These are phyloP conservation scores for Vinca minor DNA, from an alignment of 257 asterid species.

Conservation along the genomic window DNA sequence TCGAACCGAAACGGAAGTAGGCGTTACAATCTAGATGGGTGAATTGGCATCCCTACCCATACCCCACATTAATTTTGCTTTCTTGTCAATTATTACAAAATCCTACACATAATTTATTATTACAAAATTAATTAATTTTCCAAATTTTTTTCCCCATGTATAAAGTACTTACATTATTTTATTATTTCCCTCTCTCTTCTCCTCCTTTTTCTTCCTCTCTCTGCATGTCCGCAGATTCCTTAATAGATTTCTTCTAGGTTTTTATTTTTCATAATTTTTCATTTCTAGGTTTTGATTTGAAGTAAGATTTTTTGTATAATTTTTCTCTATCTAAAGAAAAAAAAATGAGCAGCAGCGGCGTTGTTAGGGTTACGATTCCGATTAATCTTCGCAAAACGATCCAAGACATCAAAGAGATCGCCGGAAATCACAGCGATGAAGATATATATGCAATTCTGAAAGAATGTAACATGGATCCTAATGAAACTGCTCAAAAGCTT, in stretches of 20 bases:
- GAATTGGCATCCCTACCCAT: too few species aligned
- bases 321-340: not conserved
- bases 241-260: not conserved
- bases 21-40: too few species aligned
- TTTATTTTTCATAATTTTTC: not conserved
- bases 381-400: conserved; percentile 30
- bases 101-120: too few species aligned
- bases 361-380: conserved; percentile 32
- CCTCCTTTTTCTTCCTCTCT: not conserved
- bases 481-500: conserved; percentile 50
- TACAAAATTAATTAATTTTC: too few species aligned
- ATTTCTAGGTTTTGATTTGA: not conserved
- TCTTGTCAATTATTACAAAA: too few species aligned
- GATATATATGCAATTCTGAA: conserved; percentile 47
- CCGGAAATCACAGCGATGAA: conserved; percentile 48
- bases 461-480: conserved; percentile 63
- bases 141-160: too few species aligned
- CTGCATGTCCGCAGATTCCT: conserved; percentile 9
- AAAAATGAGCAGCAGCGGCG: conserved; percentile 14
- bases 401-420: conserved; percentile 44
- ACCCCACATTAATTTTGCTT: too few species aligned
- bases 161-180: too few species aligned
- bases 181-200: not conserved
- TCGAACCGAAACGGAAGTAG: too few species aligned
- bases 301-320: too few species aligned